These are phyloP conservation scores for Aureobasidium subglaciale DNA, from an alignment of 2,329 filamentous ascomycete species.

Conservation along the genomic window DNA sequence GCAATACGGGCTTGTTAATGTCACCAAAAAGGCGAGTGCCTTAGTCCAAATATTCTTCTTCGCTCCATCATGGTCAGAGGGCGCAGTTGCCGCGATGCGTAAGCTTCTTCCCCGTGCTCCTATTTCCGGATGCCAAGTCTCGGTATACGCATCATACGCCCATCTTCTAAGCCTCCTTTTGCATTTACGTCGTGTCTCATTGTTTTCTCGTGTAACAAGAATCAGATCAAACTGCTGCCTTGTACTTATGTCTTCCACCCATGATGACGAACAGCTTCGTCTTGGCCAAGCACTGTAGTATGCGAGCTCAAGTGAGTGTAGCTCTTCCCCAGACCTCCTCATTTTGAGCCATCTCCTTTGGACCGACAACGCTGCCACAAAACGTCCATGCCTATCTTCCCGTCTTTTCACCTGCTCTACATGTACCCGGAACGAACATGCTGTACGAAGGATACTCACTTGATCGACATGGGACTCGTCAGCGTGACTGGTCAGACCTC, in stretches of 20 bases:
- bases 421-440: too few species aligned
- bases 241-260: not conserved
- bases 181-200: not conserved
- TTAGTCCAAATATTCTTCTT: constrained; percentile 2
- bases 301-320: not conserved
- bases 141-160: constrained; percentile 1
- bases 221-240: not conserved
- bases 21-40: not conserved
- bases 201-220: not conserved
- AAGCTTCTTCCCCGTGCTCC: constrained; percentile 5
- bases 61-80: not conserved
- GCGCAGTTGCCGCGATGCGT: constrained; percentile 3
- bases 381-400: too few species aligned
- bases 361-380: not conserved
- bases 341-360: not conserved
- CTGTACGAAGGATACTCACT: too few species aligned
- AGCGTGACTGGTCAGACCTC: not conserved
- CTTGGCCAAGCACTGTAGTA: not conserved
- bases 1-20: not conserved
- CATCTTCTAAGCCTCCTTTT: not conserved
- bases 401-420: too few species aligned
- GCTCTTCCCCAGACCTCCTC: not conserved
- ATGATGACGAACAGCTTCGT: not conserved
- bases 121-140: not conserved
- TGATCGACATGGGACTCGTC: too few species aligned